phyloP scores from a whole-genome alignment of 805 yeast genomes.

The Alloascoidea hylecoeti region DNA sequence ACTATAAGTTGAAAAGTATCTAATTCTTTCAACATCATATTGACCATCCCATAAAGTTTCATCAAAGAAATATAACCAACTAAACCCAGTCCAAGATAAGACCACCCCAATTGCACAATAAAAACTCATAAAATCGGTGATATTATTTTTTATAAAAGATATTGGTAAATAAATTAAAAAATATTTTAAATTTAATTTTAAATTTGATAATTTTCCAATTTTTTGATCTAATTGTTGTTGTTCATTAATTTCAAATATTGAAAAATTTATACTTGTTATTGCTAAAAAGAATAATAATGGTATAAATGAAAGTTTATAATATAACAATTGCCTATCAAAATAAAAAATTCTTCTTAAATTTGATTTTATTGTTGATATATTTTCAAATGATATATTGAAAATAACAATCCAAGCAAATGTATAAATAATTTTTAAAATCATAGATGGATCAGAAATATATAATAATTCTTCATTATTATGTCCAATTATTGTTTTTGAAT shows the following conservation, averaged over 20 bases:
- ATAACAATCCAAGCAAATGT: constrained; percentile 67
- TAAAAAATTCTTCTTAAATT: constrained; percentile 29
- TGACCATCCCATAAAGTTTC: constrained; percentile 20
- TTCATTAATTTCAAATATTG: constrained; percentile 5
- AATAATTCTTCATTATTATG: too few relatives aligned
- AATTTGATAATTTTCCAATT: constrained; percentile 28
- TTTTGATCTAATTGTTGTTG: constrained; percentile 30
- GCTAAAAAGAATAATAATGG: constrained; percentile 34
- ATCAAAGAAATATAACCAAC: constrained; percentile 68
- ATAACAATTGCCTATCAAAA: constrained; percentile 46
- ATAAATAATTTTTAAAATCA: constrained; percentile 48
- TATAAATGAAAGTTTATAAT: constrained; percentile 43
- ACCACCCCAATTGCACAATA: constrained; percentile 65
- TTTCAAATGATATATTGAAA: constrained; percentile 56
- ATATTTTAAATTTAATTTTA: constrained; percentile 41
- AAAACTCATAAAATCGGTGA: too few relatives aligned
- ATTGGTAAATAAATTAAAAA: constrained; percentile 48
- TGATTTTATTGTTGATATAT: constrained; percentile 25
- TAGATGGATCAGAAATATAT: too few relatives aligned
- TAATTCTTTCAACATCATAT: neutral
- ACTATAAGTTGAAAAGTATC: neutral
- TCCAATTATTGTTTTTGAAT: too few relatives aligned
- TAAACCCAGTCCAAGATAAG: constrained; percentile 63
- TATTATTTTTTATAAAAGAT: too few relatives aligned
- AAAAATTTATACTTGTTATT: too few relatives aligned